A percentile compares a stretch with the other conserved stretches of the same genome.
Evolutionary conservation across 108 stramenopile species (phyloP).

Genomic region (Discostella stelligeroides): DNA sequence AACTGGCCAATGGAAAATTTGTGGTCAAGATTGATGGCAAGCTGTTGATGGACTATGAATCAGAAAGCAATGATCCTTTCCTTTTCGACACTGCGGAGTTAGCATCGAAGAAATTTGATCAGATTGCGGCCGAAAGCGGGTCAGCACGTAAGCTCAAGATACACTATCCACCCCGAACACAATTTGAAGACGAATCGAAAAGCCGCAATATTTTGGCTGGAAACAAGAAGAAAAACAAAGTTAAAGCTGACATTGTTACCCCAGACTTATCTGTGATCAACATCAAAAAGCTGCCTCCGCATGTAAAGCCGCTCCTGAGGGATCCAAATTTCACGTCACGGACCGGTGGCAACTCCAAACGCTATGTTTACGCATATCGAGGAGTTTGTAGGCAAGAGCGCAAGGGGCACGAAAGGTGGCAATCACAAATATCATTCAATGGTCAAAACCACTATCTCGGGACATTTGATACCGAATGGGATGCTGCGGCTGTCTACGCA

Average conservation of each 20-base stretch:
- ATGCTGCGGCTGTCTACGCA: constrained; percentile 89
- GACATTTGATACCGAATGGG: constrained; percentile 91
- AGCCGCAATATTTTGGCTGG: constrained; percentile 11
- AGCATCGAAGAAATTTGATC: constrained; percentile 74
- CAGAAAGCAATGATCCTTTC: constrained; percentile 29
- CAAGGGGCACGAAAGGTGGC: constrained; percentile 92
- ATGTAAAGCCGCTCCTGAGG: constrained; percentile 84
- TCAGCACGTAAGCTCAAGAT: constrained; percentile 43
- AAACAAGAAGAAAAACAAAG: constrained; percentile 14
- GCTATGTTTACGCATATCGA: constrained; percentile 88
- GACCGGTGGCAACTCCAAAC: constrained; percentile 84
- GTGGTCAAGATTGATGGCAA: constrained; percentile 74
- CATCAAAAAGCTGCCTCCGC: constrained; percentile 78
- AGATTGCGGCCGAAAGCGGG: constrained; percentile 38
- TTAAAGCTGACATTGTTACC: constrained; percentile 35
- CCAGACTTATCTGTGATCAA: constrained; percentile 76
- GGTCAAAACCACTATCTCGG: constrained; percentile 89
- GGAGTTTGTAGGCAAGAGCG: constrained; percentile 89
- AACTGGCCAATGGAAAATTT: constrained; percentile 65
- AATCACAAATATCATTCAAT: constrained; percentile 86
- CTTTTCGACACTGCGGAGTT: constrained; percentile 69
- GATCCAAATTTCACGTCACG: constrained; percentile 85
- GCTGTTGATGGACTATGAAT: constrained; percentile 17
- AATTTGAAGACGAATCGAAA: constrained; percentile 58
- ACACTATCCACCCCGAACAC: constrained; percentile 66